Percentiles rank a stretch among this genome's conserved stretches.
phyloP scores from a whole-genome alignment of 495 filamentous ascomycete genomes.

The Neurospora tetraspora region DNA sequence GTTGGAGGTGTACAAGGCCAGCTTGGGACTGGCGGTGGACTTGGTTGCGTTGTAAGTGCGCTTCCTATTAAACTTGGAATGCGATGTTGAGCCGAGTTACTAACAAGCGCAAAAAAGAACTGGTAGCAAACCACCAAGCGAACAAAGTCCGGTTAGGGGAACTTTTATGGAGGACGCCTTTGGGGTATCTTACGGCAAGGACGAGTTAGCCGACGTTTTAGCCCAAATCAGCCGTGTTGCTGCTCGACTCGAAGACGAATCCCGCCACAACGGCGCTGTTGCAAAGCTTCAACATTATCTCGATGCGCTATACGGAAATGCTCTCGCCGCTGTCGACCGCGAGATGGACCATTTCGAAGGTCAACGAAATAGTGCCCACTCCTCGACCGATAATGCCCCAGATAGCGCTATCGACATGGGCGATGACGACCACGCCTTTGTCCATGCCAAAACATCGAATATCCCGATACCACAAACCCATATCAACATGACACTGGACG shows the following conservation, averaged over 20 bases:
- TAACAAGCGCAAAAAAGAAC: background rate
- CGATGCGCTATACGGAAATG: conserved; percentile 20
- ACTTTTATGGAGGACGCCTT: background rate
- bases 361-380: conserved; percentile 7
- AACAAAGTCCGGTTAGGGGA: background rate
- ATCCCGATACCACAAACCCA: conserved; percentile 2
- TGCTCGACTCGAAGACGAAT: conserved; percentile 12
- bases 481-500: conserved; percentile 6
- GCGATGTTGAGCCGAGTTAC: background rate
- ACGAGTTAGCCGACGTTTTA: conserved; percentile 6
- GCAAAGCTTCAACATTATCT: conserved; percentile 27
- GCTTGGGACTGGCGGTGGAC: conserved; percentile 32
- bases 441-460: conserved; percentile 5
- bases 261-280: conserved; percentile 23
- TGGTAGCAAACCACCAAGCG: background rate
- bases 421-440: conserved; percentile 12
- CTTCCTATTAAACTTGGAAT: background rate
- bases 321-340: conserved; percentile 13
- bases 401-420: conserved; percentile 35
- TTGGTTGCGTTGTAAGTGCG: conserved; percentile 28
- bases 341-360: conserved; percentile 7
- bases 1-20: conserved; percentile 28
- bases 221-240: conserved; percentile 7
- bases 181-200: background rate
- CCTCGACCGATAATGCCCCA: conserved; percentile 25